Evolutionary conservation across 306 rosid genomes (phyloP), one percentile per base, ranked within the genome.

Genomic region (Quercus aquifolioides): DNA sequence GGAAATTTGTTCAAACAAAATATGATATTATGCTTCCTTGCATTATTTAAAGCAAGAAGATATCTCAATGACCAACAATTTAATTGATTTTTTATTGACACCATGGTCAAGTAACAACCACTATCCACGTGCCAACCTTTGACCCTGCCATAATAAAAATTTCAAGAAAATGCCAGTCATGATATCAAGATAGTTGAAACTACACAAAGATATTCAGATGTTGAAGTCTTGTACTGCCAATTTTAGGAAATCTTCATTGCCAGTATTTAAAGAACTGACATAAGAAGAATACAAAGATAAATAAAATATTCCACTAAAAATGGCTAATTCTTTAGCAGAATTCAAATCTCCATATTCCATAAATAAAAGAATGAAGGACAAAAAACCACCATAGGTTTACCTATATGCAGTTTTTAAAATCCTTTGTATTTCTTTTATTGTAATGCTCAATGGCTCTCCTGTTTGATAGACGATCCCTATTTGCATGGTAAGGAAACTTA

Each of bases 211-310:
- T 41, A 41, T 41, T 82, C 94, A 88, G 6, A 59, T 72, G 72
- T 92, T 94, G 91, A 88, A 94, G 88, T 94, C 97, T 78, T 84
- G 97, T 52, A 86, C 91, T 11, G 97, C 99, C 51, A 89, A 74
- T 74, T 87, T 86, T 23, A 90, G 88, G 85, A 85, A 79, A 77
- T 94, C 90, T 83, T 81, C 83, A 85, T 90, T 82, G 58, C 88
- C 89, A 74, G 91, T 80, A 83, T 88, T 92, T 73, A 13, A 57
- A 73, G 88, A 90, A 73, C 99, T 92, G 92, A 63, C 41, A 55
- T 64, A 73, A 65, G 25, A 65, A 31, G 23, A 31, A 20, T 17
- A 65, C 33, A 65, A 31, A 14, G 71, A 65, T 31, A 65, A 65
- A 65, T n/a, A 1, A 3, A 46, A 17, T 30, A 20, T 30, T 65